Evolutionary conservation across 2,329 filamentous ascomycete genomes (phyloP).

Genomic region (Stagonosporopsis tanaceti): DNA sequence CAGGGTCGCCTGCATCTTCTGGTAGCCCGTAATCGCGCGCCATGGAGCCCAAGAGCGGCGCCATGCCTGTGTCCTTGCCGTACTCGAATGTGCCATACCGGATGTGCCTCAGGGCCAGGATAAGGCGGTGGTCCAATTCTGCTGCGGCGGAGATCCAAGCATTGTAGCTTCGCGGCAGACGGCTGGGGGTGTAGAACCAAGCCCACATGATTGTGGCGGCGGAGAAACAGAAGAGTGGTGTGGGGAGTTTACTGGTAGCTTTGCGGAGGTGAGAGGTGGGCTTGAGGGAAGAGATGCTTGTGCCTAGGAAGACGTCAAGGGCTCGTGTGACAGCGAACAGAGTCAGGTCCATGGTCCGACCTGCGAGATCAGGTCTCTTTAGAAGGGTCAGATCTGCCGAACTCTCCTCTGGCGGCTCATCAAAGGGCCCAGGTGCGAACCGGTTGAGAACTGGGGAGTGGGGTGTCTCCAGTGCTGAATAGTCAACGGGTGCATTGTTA

Average conservation of each 20-base stretch:
- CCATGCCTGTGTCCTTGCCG: conserved; percentile 75
- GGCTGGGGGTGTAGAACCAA: conserved; percentile 79
- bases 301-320: conserved; percentile 69
- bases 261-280: conserved; percentile 3
- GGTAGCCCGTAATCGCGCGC: conserved; percentile 76
- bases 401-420: conserved; percentile 35
- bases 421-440: conserved; percentile 32
- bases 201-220: conserved; percentile 85
- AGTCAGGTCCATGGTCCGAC: conserved; percentile 81
- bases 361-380: conserved; percentile 58
- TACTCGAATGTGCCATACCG: conserved; percentile 72
- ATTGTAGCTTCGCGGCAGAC: conserved; percentile 76
- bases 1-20: conserved; percentile 75
- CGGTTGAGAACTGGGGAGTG: conserved; percentile 15
- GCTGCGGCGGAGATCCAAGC: conserved; percentile 84
- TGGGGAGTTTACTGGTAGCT: conserved; percentile 64
- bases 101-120: conserved; percentile 75
- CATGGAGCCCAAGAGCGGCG: conserved; percentile 73
- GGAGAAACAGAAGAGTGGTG: conserved; percentile 74
- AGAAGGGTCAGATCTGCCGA: conserved; percentile 20
- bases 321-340: conserved; percentile 79
- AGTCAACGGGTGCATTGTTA: conserved; percentile 50
- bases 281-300: background rate
- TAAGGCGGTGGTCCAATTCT: conserved; percentile 75
- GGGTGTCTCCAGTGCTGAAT: background rate